Percentiles rank a stretch among this genome's conserved stretches.
phyloP scores from a whole-genome alignment of 225 moss, liverwort and hornwort species.

The Rhytidiadelphus loreus region DNA sequence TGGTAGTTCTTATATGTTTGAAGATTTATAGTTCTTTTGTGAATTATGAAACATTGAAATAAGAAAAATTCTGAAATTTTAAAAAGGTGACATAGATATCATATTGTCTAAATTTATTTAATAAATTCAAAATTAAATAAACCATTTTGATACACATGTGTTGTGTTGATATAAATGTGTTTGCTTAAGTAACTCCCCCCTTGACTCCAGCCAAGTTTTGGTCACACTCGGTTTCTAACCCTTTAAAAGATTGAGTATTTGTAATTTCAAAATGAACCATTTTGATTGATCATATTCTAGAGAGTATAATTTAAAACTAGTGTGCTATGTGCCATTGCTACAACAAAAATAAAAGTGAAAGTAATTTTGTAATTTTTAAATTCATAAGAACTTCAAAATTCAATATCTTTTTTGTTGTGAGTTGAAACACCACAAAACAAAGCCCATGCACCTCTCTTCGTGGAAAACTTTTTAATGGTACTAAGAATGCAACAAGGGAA shows the following conservation, averaged over 20 bases:
- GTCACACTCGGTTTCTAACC: rapidly evolving
- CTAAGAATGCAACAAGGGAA: too few species aligned
- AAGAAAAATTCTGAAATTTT: too few species aligned
- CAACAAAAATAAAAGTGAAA: too few species aligned
- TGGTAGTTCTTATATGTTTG: too few species aligned
- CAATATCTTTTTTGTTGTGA: too few species aligned
- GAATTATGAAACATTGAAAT: neutral
- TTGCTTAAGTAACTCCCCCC: neutral
- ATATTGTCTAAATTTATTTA: neutral
- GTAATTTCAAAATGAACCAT: neutral
- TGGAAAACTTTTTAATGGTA: too few species aligned
- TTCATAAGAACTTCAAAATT: too few species aligned
- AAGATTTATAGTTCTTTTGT: neutral
- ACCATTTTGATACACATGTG: neutral
- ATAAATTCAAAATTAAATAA: neutral
- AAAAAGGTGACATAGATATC: too few species aligned
- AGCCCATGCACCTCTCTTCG: too few species aligned
- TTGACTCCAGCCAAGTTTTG: neutral
- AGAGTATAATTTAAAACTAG: neutral
- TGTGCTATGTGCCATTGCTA: too few species aligned
- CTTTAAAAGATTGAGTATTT: neutral
- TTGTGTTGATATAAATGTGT: neutral
- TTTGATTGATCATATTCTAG: neutral
- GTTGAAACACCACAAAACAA: too few species aligned
- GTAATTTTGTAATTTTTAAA: too few species aligned